Evolutionary conservation across 1,284 basidiomycete genomes (phyloP), one percentile per base, ranked within the genome.

Genomic region (Termitomyces sp.): DNA sequence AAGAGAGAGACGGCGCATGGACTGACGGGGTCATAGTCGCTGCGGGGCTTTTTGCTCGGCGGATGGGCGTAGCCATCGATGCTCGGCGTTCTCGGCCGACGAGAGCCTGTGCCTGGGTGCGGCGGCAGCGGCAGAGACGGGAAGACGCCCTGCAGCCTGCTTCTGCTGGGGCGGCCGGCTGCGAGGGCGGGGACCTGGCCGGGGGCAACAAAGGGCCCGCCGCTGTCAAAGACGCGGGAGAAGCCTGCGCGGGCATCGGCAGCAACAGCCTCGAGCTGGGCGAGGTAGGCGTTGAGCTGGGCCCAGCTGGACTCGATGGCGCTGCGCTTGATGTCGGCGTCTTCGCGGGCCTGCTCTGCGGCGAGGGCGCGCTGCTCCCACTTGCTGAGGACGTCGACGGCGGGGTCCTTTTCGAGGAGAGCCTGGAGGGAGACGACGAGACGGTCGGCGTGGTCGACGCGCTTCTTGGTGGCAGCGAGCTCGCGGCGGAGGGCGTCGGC

Each of bases 281-380:
- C 61, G 42, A 86, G 70, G 62, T 80, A 80, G 41, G 74, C 72
- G 31, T 78, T 78, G 55, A 85, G 70, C 57, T 81, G 77, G 1
- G 65, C 50, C 83, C 84, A 88, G 28, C 72, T 70, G 30, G 83
- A 79, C 40, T 73, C 65, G 49, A 84, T 62, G 52, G 74, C 66
- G 54, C 75, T 71, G 58, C 79, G 66, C 7, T 79, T 74, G 2
- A 78, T 74, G 30, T 81, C 77, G 7, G 80, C 76, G 2, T 86
- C 83, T 59, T 84, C 84, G 50, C 80, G 73, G 5, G 75, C 77
- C 26, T 69, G 64, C 66, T 87, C 81, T 10, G 79, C 78, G 51
- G 70, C 69, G 30, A 74, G 70, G 1, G 75, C 70, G 51, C 78
- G 79, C 33, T 73, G 70, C 57, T 85, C 81, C 55, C 70, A 76